Base-by-base conservation (phyloP, 805 yeast species). In the Candida arabinofermentans region DNA sequence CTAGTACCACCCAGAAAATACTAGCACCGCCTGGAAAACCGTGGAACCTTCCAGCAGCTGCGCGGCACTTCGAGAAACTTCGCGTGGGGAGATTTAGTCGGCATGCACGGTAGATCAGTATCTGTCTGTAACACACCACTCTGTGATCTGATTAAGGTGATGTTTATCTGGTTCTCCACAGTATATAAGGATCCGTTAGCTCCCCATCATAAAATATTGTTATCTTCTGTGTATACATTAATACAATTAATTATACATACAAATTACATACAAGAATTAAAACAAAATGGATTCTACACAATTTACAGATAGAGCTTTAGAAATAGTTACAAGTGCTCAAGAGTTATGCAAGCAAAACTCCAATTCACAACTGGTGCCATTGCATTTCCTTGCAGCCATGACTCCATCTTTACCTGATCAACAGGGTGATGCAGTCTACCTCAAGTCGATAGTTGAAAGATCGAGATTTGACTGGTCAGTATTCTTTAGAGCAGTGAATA, bases 261-360 rank as follows among this genome's bases (percentile, higher is more conserved):
- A n/a, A n/a, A n/a, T n/a, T n/a, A n/a, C n/a, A n/a, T n/a, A n/a
- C n/a, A n/a, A n/a, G n/a, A n/a, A n/a, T n/a, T n/a, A n/a, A n/a
- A n/a, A n/a, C n/a, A 57, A 23, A 18, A 75, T 79, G 83, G 83
- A 79, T 59, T 77, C 77, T 54, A 64, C 90, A 44, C 90, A 87
- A 72, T 86, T 87, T 53, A 93, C 99, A 47, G 98, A 93, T 63
- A 86, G 93, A 63, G 98, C 97, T 34, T 77, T 88, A 55, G 81
- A 76, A 41, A 77, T 91, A 46, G 72, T 93, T 38, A 83, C 86
- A 53, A 72, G 78, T 55, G 95, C 98, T 41, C 78, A 81, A 44
- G 78, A 83, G 59, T 66, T 93, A 47, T 96, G 97, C 32, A 75
- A 79, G 57, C 95, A 88, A 51, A 88, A 87, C 58, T 74, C 84